Percentiles rank a stretch among this genome's conserved stretches.
Evolutionary conservation across 169 alveolate species (phyloP).

Genomic region (Cyclospora cayetanensis): DNA sequence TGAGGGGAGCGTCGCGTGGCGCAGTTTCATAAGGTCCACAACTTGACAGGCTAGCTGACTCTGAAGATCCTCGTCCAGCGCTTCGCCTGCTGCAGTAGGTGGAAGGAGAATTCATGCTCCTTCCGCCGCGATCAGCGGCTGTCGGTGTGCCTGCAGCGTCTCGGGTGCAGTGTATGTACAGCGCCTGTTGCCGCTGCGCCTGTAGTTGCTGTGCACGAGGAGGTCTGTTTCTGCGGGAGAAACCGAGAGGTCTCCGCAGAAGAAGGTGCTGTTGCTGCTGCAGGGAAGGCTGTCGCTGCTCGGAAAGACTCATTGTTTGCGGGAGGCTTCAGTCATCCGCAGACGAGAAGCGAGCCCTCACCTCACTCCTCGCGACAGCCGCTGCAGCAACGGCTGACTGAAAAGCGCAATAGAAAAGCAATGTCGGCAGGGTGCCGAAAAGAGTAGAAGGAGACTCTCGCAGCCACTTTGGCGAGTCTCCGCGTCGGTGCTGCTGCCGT

Average conservation of each 20-base stretch:
- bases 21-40: too few relatives aligned
- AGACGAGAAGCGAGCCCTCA: neutral
- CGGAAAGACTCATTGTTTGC: neutral
- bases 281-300: neutral
- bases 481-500: neutral
- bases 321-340: neutral
- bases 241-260: neutral
- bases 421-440: too few relatives aligned
- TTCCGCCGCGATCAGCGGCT: neutral
- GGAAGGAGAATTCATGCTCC: too few relatives aligned
- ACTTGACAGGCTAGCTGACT: too few relatives aligned
- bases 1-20: too few relatives aligned
- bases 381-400: neutral
- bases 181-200: neutral
- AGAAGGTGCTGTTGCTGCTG: neutral
- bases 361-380: neutral
- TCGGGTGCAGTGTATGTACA: too few relatives aligned
- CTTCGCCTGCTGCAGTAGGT: too few relatives aligned
- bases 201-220: neutral
- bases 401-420: too few relatives aligned
- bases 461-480: too few relatives aligned
- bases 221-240: slow-evolving; percentile 16
- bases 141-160: too few relatives aligned
- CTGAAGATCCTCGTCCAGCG: too few relatives aligned
- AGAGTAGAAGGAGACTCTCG: too few relatives aligned